Percentiles rank a stretch among this genome's conserved stretches.
Conservation (phyloP, 2,329 filamentous ascomycete species). For the Dactylella cylindrospora region DNA sequence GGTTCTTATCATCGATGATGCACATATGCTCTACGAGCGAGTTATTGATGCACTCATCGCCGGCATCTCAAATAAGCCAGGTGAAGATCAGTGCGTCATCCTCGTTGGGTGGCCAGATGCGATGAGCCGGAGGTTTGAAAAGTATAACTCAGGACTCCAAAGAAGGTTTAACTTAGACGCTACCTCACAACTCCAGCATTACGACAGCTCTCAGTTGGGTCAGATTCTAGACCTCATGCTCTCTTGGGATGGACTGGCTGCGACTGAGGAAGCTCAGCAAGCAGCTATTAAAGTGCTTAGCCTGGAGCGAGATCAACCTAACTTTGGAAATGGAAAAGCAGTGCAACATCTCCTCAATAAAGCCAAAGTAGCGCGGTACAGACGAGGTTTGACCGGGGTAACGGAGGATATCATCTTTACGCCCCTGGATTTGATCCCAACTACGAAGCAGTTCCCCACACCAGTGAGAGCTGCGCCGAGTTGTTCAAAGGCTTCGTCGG, state of each 20-base stretch:
- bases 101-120: slow-evolving; percentile 69
- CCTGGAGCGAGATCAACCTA: slow-evolving; percentile 63
- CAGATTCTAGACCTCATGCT: slow-evolving; percentile 67
- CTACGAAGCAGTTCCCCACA: slow-evolving; percentile 56
- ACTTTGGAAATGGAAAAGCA: slow-evolving; percentile 74
- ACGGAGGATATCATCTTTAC: slow-evolving; percentile 48
- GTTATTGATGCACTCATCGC: slow-evolving; percentile 74
- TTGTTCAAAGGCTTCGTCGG: slow-evolving; percentile 63
- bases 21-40: slow-evolving; percentile 63
- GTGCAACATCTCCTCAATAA: slow-evolving; percentile 66
- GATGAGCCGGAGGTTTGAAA: slow-evolving; percentile 71
- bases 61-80: slow-evolving; percentile 68
- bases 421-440: slow-evolving; percentile 60
- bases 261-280: slow-evolving; percentile 58
- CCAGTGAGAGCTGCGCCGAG: slow-evolving; percentile 60
- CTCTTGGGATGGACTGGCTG: slow-evolving; percentile 58
- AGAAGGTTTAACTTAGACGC: slow-evolving; percentile 67
- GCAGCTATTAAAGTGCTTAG: slow-evolving; percentile 65
- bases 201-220: slow-evolving; percentile 60
- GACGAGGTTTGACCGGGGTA: slow-evolving; percentile 47
- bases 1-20: slow-evolving; percentile 77
- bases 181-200: slow-evolving; percentile 71
- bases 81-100: slow-evolving; percentile 72
- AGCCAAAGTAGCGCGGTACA: slow-evolving; percentile 58
- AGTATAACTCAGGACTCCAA: slow-evolving; percentile 68